Evolutionary conservation across 257 asterid species (phyloP).

Genomic region (Oldenlandia corymbosa): DNA sequence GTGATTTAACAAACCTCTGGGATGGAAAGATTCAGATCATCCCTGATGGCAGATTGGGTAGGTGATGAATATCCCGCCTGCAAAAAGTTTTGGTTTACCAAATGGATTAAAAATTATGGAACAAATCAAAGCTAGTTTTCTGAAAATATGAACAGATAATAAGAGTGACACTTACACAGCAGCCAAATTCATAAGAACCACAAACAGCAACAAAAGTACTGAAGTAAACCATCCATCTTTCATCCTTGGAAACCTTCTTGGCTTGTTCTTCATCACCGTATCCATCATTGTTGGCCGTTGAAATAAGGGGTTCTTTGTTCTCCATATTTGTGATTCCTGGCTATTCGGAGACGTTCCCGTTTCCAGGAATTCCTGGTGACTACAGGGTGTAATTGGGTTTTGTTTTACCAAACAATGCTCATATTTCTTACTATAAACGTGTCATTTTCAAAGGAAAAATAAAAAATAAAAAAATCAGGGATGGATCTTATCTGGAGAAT

Average conservation of each 20-base stretch:
- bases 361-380: conserved; percentile 32
- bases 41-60: conserved; percentile 66
- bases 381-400: no score
- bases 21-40: conserved; percentile 65
- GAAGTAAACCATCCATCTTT: conserved; percentile 69
- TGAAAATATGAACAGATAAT: no score
- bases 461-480: no score
- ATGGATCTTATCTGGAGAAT: no score
- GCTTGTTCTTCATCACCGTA: conserved; percentile 17
- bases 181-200: conserved; percentile 83
- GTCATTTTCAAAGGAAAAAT: no score
- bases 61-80: conserved; percentile 98
- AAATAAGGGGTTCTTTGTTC: conserved; percentile 45
- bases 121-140: not conserved
- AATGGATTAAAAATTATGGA: not conserved
- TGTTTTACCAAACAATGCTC: no score
- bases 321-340: no score
- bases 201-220: conserved; percentile 78
- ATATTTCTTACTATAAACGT: no score
- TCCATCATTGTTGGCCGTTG: conserved; percentile 17
- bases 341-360: no score
- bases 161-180: conserved; percentile 48
- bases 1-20: conserved; percentile 69
- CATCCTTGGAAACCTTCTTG: conserved; percentile 31
- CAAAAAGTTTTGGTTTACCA: conserved; percentile 6